Evolutionary conservation across 1,284 basidiomycete genomes (phyloP).

Genomic region (Tilletia setariae): DNA sequence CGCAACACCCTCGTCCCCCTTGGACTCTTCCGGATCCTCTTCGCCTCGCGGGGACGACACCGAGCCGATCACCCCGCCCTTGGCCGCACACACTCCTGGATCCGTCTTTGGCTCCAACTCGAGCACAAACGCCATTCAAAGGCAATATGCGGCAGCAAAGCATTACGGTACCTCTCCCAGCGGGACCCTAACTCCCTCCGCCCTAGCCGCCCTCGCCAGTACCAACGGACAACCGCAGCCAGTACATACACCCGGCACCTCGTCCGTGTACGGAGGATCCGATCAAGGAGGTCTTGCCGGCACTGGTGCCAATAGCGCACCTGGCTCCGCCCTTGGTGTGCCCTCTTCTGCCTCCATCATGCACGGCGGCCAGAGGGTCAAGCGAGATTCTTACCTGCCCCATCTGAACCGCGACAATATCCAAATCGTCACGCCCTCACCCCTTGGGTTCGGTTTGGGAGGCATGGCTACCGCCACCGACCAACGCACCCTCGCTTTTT

Average conservation of each 20-base stretch:
- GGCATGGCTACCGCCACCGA: conserved; percentile 38
- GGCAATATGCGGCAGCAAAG: not conserved
- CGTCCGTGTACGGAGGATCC: not conserved
- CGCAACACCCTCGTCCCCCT: not conserved
- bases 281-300: not conserved
- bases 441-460: conserved; percentile 41
- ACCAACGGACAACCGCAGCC: not conserved
- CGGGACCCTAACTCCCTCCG: conserved; percentile 9
- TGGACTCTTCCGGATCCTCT: not conserved
- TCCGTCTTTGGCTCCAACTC: not conserved
- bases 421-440: conserved; percentile 44
- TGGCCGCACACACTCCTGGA: not conserved
- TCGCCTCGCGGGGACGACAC: not conserved
- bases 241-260: not conserved
- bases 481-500: conserved; percentile 43
- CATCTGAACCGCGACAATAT: conserved; percentile 44
- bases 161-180: not conserved
- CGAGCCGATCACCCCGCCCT: not conserved
- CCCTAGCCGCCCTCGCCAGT: not conserved
- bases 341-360: too few species aligned
- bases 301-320: not conserved
- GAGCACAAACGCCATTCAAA: not conserved
- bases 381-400: conserved; percentile 41
- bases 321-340: not conserved
- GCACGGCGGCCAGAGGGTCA: conserved; percentile 17